Evolutionary conservation across 176 grass and related monocot genomes (phyloP).

Genomic region (Rhynchospora pubera): DNA sequence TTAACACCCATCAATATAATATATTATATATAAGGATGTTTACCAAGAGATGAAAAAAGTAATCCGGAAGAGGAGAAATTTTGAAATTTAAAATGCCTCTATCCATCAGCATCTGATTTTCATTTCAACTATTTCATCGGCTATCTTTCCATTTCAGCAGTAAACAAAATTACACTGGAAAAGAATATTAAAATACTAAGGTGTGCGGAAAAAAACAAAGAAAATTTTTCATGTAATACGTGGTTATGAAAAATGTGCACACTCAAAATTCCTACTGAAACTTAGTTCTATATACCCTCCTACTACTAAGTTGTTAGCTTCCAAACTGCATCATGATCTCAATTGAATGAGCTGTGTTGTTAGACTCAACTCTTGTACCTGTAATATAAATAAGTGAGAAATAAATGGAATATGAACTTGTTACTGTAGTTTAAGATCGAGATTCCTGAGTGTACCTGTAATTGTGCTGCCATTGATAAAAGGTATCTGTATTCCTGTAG

Average conservation of each 20-base stretch:
- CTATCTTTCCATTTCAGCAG: slow-evolving; percentile 27
- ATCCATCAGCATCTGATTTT: neutral
- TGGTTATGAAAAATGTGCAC: neutral
- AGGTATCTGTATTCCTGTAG: slow-evolving; percentile 84
- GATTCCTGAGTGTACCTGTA: slow-evolving; percentile 49
- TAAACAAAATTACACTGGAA: slow-evolving; percentile 50
- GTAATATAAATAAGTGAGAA: neutral
- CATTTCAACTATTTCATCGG: neutral
- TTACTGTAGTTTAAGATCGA: neutral
- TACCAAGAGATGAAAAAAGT: slow-evolving; percentile 23
- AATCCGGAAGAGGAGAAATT: slow-evolving; percentile 27
- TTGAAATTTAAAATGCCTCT: slow-evolving; percentile 21
- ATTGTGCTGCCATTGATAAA: slow-evolving; percentile 44
- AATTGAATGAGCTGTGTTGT: slow-evolving; percentile 62
- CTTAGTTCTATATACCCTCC: slow-evolving; percentile 18
- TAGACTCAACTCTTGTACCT: slow-evolving; percentile 75
- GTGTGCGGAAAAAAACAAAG: slow-evolving; percentile 30
- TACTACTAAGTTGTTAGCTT: slow-evolving; percentile 20
- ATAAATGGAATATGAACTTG: neutral
- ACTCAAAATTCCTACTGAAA: neutral
- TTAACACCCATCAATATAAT: neutral
- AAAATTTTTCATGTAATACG: slow-evolving; percentile 20
- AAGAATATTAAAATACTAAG: slow-evolving; percentile 57
- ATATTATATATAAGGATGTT: neutral
- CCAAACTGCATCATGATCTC: slow-evolving; percentile 12